Conservation (phyloP, 352 stramenopile species). For the Aphanomyces astaci region DNA sequence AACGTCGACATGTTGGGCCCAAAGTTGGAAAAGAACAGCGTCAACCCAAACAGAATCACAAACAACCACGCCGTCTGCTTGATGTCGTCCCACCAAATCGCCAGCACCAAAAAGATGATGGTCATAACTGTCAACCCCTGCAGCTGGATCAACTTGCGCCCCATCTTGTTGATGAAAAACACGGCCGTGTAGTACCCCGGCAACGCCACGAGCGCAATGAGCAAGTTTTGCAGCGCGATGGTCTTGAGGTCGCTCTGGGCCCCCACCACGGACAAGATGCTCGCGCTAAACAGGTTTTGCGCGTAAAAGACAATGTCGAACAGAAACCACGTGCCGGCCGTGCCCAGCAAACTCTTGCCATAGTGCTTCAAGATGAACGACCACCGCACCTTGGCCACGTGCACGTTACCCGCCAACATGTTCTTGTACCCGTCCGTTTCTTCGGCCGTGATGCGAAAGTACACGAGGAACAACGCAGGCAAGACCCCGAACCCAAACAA, state of each 20-base stretch:
- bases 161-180: slow-evolving; percentile 31
- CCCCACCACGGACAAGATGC: slow-evolving; percentile 23
- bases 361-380: slow-evolving; percentile 27
- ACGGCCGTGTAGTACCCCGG: slow-evolving; percentile 38
- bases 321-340: slow-evolving; percentile 33
- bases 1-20: slow-evolving; percentile 62
- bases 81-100: slow-evolving; percentile 23
- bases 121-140: slow-evolving; percentile 26
- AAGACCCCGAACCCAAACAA: slow-evolving; percentile 27
- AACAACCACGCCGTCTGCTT: slow-evolving; percentile 22
- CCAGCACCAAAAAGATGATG: slow-evolving; percentile 27
- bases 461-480: slow-evolving; percentile 23
- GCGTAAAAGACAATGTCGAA: slow-evolving; percentile 39
- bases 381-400: slow-evolving; percentile 3
- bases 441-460: slow-evolving; percentile 27
- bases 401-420: slow-evolving; percentile 13
- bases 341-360: slow-evolving; percentile 26
- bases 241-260: slow-evolving; percentile 11
- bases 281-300: slow-evolving; percentile 30
- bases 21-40: slow-evolving; percentile 38
- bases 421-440: slow-evolving; percentile 24
- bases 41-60: slow-evolving; percentile 32
- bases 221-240: slow-evolving; percentile 27
- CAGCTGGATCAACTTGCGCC: slow-evolving; percentile 32
- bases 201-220: slow-evolving; percentile 28